Evolutionary conservation across 441 rosid species (phyloP), one percentile per base, ranked within the genome.

Genomic region (Aleurites moluccanus): DNA sequence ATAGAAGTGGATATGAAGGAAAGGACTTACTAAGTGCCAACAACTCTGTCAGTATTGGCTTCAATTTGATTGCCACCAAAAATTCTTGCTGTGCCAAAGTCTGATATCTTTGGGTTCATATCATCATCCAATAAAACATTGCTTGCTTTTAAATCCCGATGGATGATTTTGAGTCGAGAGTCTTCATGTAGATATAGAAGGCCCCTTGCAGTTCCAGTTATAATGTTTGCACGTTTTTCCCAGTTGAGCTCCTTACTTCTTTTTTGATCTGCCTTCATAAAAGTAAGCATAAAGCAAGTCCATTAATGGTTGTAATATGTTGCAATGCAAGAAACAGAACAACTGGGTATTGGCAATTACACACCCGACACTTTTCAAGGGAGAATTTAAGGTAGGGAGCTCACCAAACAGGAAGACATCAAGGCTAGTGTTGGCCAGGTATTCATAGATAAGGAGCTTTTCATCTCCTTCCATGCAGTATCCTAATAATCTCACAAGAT

Each of bases 371-470:
- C 2, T 1, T n/a, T 18, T 53, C 53, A 49, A 49, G 25, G 59
- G 25, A n/a, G 20, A 20, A n/a, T 20, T 18, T 13, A 42, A 1
- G 50, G 38, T 13, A 45, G 44, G 35, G 27, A 45, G 18, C 76
- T 3, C 47, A 88, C 90, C 87, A 55, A 86, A 86, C 16, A 86
- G 73, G 77, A 78, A 78, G 66, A 74, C 73, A 60, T 88, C 87
- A 14, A 88, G 85, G 77, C 90, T 80, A 28, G 80, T 82, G 50
- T 86, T 88, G 15, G 87, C 78, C 77, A 86, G 75, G 78, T 81
- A 85, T 67, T 88, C 90, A 1, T 86, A 88, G 35, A 88, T 83
- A 14, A 88, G 90, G 66, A 88, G 76, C 81, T 83, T 88, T 78
- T 88, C 90, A 15, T 79, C 74, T 69, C 79, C 78, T 64, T 86